Base-by-base conservation (phyloP, 768 basidiomycete genomes). In the Leucocoprinus sp. region DNA sequence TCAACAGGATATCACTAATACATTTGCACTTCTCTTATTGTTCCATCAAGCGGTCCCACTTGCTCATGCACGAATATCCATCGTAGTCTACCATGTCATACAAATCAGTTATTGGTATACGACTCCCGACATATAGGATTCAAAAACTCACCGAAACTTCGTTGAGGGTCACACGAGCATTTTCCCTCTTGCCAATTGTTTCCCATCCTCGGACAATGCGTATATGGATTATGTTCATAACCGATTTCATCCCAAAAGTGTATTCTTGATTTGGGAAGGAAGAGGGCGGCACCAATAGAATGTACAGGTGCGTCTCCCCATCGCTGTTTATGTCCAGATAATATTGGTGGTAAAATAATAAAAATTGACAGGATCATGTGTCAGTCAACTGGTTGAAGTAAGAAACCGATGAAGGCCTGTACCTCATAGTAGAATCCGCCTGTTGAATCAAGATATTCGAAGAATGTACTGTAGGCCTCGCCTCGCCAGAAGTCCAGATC, bases 221-320 rank as follows among this genome's bases (percentile, higher is more conserved):
- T 78, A 65, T 80, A 88, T 1, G 84, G 84, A 38, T 77, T 72
- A 46, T 90, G 86, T 45, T 77, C 69, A 58, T 89, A 91, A 14
- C 84, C 84, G 34, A 89, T 85, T 54, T 85, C 79, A 40, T 77
- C 65, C 62, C 86, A 87, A 66, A 80, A 87, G 55, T 86, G 82
- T 31, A 87, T 72, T 3, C 15, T 60, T 79, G 72, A 47, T 77
- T 70, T 49, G 72, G 74, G 50, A 9, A 73, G 70, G 56, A 84
- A 79, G 17, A 84, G 60, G 0, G 78, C 75, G 1, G 77, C 82
- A 11, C 74, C 83, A 45, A 84, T 80, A 22, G 74, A 76, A 55
- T 84, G 82, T 1, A 85, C 78, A 1, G 81, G 80, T 1, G 82
- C 82, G 52, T 82, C 82, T 6, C 69, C 69, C 70, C 70, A 72